Conservation (phyloP, 2,329 filamentous ascomycete species). For the Phialophora chinensis region DNA sequence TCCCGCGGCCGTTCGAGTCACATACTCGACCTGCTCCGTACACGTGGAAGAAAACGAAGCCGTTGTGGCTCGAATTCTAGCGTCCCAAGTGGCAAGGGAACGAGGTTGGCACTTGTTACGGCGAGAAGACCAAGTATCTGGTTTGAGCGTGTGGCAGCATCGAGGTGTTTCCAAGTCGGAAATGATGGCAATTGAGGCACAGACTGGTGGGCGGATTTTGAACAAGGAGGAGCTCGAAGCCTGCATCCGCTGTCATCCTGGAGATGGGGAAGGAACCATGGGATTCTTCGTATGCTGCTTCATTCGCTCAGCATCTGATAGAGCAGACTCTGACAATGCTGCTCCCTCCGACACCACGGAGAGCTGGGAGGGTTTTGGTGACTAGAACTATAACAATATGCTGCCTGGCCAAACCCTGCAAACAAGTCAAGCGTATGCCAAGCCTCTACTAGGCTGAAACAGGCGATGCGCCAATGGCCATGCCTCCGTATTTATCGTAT, state of each 20-base stretch:
- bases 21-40: conserved; percentile 93
- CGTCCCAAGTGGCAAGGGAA: conserved; percentile 67
- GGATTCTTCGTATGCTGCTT: conserved; percentile 96
- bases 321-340: conserved; percentile 18
- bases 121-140: conserved; percentile 74
- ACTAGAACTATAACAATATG: conserved; percentile 18
- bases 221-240: conserved; percentile 64
- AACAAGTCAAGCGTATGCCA: background rate
- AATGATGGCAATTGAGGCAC: conserved; percentile 29
- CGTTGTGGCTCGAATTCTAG: conserved; percentile 75
- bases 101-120: conserved; percentile 79
- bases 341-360: conserved; percentile 43
- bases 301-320: conserved; percentile 58
- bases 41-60: conserved; percentile 87
- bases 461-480: background rate
- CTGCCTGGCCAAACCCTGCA: background rate
- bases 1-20: conserved; percentile 73
- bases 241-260: conserved; percentile 82
- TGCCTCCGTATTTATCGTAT: background rate
- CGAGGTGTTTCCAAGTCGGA: conserved; percentile 57
- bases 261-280: conserved; percentile 82
- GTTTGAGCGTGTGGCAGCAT: conserved; percentile 76
- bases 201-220: conserved; percentile 32
- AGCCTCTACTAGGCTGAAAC: background rate
- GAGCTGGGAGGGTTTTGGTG: conserved; percentile 53